These are phyloP conservation scores for Paragyromitra xinjiangensis DNA, from an alignment of 495 filamentous ascomycete genomes.

Conservation along the genomic window DNA sequence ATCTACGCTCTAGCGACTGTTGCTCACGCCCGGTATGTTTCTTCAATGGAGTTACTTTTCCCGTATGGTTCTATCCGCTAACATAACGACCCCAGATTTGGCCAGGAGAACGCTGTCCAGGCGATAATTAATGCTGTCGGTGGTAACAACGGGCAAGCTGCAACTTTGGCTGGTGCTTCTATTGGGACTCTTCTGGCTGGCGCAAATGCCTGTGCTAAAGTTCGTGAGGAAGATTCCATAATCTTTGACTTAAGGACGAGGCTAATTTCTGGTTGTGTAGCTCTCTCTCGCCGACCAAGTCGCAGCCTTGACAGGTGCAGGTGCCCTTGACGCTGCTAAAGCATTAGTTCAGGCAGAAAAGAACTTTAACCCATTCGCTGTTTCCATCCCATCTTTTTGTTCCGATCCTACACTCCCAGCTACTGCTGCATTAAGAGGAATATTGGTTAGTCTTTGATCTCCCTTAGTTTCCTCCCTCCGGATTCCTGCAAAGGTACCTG, in stretches of 20 bases:
- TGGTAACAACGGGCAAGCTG: conserved; percentile 64
- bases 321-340: conserved; percentile 67
- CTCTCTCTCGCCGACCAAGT: conserved; percentile 68
- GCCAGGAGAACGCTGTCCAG: conserved; percentile 64
- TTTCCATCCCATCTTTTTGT: conserved; percentile 67
- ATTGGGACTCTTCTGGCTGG: conserved; percentile 66
- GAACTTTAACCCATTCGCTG: conserved; percentile 72
- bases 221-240: conserved; percentile 38
- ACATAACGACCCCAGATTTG: conserved; percentile 64
- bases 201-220: conserved; percentile 68
- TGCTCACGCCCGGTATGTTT: conserved; percentile 60
- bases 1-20: conserved; percentile 59
- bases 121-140: conserved; percentile 61
- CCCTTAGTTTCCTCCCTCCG: too few species aligned
- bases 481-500: too few species aligned
- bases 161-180: conserved; percentile 65
- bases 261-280: conserved; percentile 51
- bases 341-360: conserved; percentile 71
- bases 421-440: conserved; percentile 67
- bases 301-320: conserved; percentile 63
- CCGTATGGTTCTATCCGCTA: conserved; percentile 30
- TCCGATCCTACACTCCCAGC: conserved; percentile 66
- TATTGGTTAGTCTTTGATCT: conserved; percentile 58
- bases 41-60: neutral
- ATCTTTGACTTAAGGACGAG: neutral